phyloP scores from a whole-genome alignment of 2,329 filamentous ascomycete species.

The Pseudopyrenochaeta lycopersici region DNA sequence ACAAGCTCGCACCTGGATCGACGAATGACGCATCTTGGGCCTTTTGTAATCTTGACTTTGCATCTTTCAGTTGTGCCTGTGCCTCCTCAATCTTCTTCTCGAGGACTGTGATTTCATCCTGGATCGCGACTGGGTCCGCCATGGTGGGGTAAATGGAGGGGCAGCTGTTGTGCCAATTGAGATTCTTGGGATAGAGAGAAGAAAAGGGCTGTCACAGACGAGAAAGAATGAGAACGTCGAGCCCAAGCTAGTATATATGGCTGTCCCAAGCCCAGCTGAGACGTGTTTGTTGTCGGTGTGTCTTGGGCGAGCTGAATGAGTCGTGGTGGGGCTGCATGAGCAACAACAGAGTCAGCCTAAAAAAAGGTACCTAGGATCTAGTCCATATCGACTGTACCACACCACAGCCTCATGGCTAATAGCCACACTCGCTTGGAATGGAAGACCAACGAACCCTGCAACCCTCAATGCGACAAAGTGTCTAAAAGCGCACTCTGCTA shows the following conservation, averaged over 20 bases:
- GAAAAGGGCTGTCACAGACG: neutral
- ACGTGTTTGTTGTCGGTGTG: constrained; percentile 7
- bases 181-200: neutral
- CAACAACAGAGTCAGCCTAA: constrained; percentile 1
- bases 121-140: constrained; percentile 40
- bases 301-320: constrained; percentile 26
- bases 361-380: neutral
- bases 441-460: neutral
- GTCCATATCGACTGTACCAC: neutral
- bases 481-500: too few relatives aligned
- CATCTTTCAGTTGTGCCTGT: constrained; percentile 40
- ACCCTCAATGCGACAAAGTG: too few relatives aligned
- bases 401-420: neutral
- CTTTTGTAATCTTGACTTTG: constrained; percentile 37
- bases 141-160: constrained; percentile 40
- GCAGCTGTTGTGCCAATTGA: constrained; percentile 22
- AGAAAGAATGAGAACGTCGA: neutral
- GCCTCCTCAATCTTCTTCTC: constrained; percentile 44
- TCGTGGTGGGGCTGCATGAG: constrained; percentile 20
- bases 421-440: neutral
- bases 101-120: constrained; percentile 41
- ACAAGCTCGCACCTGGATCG: constrained; percentile 46
- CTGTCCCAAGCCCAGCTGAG: constrained; percentile 15
- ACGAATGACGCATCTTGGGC: constrained; percentile 25
- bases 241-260: constrained; percentile 2